phyloP scores from a whole-genome alignment of 2,329 filamentous ascomycete genomes.

The Monascus ruber region DNA sequence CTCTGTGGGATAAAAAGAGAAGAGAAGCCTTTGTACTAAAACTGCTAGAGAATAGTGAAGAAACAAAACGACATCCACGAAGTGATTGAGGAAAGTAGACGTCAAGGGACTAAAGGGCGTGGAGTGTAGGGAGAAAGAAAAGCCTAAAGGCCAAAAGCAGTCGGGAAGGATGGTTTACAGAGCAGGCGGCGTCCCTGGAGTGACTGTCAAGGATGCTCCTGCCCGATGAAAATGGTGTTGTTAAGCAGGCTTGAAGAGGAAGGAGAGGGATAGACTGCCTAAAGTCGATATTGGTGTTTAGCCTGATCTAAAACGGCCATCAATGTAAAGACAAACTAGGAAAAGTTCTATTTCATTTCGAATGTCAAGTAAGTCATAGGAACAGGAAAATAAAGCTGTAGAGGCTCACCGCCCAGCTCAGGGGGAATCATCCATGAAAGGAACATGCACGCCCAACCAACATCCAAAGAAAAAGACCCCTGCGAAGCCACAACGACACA shows the following conservation, averaged over 20 bases:
- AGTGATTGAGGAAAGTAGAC: slow-evolving; percentile 1
- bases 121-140: neutral
- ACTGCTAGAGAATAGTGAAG: slow-evolving; percentile 9
- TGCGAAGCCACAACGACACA: slow-evolving; percentile 1
- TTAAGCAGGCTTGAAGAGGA: no score
- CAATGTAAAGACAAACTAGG: no score
- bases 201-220: neutral
- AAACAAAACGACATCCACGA: slow-evolving; percentile 6
- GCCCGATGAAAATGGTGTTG: neutral
- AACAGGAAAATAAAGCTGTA: slow-evolving; percentile 2
- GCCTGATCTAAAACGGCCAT: no score
- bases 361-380: slow-evolving; percentile 6
- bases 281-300: no score
- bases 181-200: no score
- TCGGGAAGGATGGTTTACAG: neutral
- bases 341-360: no score
- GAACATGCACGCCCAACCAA: slow-evolving; percentile 5
- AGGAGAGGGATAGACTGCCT: no score
- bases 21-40: slow-evolving; percentile 4
- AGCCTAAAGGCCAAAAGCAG: neutral
- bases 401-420: slow-evolving; percentile 9
- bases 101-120: neutral
- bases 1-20: slow-evolving; percentile 23
- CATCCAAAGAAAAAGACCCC: slow-evolving; percentile 2
- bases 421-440: slow-evolving; percentile 20